Conservation (phyloP, 495 filamentous ascomycete species). For the Aspergillus leporis region DNA sequence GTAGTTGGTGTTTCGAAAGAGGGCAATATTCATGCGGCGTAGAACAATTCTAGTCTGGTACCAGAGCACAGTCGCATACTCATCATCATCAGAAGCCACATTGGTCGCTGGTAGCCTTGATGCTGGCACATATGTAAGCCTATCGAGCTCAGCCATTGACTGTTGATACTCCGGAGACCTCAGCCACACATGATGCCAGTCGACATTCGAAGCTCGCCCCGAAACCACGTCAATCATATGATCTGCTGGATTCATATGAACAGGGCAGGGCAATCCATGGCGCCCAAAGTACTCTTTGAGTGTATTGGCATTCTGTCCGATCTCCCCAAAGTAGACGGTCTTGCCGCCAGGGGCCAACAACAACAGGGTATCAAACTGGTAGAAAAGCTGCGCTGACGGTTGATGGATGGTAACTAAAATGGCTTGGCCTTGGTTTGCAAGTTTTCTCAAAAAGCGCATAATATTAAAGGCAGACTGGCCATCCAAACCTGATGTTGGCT, state of each 20-base stretch:
- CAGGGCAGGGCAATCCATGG: slow-evolving; percentile 71
- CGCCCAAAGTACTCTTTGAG: slow-evolving; percentile 73
- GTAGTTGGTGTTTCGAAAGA: slow-evolving; percentile 65
- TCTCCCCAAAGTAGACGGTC: slow-evolving; percentile 69
- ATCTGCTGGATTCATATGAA: slow-evolving; percentile 77
- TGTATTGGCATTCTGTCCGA: slow-evolving; percentile 51
- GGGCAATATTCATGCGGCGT: slow-evolving; percentile 56
- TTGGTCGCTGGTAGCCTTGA: slow-evolving; percentile 31
- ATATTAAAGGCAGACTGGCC: slow-evolving; percentile 64
- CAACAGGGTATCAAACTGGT: slow-evolving; percentile 70
- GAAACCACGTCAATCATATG: slow-evolving; percentile 87
- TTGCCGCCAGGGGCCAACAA: slow-evolving; percentile 68
- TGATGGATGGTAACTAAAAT: slow-evolving; percentile 78
- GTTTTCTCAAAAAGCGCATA: slow-evolving; percentile 60
- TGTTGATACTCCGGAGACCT: slow-evolving; percentile 51
- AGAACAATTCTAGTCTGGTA: slow-evolving; percentile 58
- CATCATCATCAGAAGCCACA: slow-evolving; percentile 34
- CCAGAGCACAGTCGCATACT: slow-evolving; percentile 60
- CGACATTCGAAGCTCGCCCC: slow-evolving; percentile 33
- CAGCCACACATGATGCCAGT: slow-evolving; percentile 67
- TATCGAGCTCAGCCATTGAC: slow-evolving; percentile 54
- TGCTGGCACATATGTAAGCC: slow-evolving; percentile 47
- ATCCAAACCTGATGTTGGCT: slow-evolving; percentile 73
- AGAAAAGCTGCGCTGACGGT: slow-evolving; percentile 68
- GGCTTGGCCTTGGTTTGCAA: slow-evolving; percentile 66